A percentile compares a stretch with the other conserved stretches of the same genome.
Conservation (phyloP, 495 filamentous ascomycete species). For the Penicillium silybi region DNA sequence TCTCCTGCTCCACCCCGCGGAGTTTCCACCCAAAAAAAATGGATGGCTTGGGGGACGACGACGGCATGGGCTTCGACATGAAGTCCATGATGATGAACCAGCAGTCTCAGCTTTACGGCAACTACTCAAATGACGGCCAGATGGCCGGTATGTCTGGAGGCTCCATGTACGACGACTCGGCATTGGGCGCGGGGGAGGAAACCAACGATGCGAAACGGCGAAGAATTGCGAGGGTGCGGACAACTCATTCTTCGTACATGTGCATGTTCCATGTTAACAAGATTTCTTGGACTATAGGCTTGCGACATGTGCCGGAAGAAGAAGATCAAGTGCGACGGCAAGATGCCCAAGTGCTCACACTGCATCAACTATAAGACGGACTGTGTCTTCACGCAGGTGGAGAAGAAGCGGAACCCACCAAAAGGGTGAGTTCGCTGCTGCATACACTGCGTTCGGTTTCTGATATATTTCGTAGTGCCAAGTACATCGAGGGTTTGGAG, state of each 20-base stretch:
- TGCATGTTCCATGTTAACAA: background rate
- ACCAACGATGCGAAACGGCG: constrained; percentile 78
- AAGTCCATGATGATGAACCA: constrained; percentile 49
- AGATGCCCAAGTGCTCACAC: constrained; percentile 90
- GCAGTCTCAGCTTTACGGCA: constrained; percentile 68
- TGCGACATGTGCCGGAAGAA: constrained; percentile 99
- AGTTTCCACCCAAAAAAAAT: constrained; percentile 26
- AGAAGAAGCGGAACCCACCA: constrained; percentile 97
- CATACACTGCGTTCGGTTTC: background rate
- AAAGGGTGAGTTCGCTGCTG: constrained; percentile 66
- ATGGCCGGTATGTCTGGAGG: constrained; percentile 54
- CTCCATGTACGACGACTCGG: constrained; percentile 58
- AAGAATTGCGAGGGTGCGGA: constrained; percentile 79
- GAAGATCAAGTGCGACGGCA: constrained; percentile 99
- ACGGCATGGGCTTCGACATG: constrained; percentile 43
- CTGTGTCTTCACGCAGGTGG: constrained; percentile 94
- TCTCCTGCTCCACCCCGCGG: constrained; percentile 21
- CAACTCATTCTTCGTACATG: background rate
- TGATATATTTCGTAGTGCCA: constrained; percentile 57
- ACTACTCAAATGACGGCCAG: constrained; percentile 57
- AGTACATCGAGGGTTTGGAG: constrained; percentile 97
- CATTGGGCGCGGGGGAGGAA: constrained; percentile 54
- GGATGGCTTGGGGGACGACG: constrained; percentile 41
- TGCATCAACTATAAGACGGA: constrained; percentile 98
- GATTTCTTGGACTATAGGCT: constrained; percentile 50